A percentile compares a stretch with the other conserved stretches of the same genome.
Evolutionary conservation across 2,329 filamentous ascomycete genomes (phyloP).

Genomic region (Teratosphaeria zuluensis): DNA sequence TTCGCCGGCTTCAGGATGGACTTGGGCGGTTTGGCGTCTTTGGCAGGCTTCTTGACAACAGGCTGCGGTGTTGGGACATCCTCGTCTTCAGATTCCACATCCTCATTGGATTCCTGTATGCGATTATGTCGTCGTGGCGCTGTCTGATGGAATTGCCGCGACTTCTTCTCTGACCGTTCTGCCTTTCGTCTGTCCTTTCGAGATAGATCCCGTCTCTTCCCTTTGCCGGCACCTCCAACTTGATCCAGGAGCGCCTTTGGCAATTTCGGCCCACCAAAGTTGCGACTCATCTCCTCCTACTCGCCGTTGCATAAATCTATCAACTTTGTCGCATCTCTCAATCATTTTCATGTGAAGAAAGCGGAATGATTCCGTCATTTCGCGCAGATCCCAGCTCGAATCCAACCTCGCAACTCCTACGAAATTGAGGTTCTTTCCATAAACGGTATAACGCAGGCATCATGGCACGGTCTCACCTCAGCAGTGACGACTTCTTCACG

Average conservation of each 20-base stretch:
- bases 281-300: constrained; percentile 14
- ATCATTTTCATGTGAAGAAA: neutral
- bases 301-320: neutral
- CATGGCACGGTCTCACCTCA: constrained; percentile 40
- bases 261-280: constrained; percentile 32
- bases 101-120: constrained; percentile 14
- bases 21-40: constrained; percentile 24
- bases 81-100: constrained; percentile 21
- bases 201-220: constrained; percentile 11
- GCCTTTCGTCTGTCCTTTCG: constrained; percentile 48
- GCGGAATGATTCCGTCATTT: neutral
- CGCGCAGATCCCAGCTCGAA: neutral
- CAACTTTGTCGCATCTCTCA: neutral
- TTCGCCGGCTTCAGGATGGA: constrained; percentile 28
- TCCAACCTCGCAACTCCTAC: neutral
- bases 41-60: constrained; percentile 5
- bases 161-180: constrained; percentile 53
- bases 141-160: constrained; percentile 21
- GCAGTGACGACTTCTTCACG: constrained; percentile 65
- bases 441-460: neutral
- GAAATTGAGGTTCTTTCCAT: neutral
- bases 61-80: constrained; percentile 21
- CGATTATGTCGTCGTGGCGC: neutral
- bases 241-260: constrained; percentile 37
- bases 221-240: constrained; percentile 21